Evolutionary conservation across 495 filamentous ascomycete species (phyloP), one percentile per base, ranked within the genome.

Genomic region (Penicillium salamii): DNA sequence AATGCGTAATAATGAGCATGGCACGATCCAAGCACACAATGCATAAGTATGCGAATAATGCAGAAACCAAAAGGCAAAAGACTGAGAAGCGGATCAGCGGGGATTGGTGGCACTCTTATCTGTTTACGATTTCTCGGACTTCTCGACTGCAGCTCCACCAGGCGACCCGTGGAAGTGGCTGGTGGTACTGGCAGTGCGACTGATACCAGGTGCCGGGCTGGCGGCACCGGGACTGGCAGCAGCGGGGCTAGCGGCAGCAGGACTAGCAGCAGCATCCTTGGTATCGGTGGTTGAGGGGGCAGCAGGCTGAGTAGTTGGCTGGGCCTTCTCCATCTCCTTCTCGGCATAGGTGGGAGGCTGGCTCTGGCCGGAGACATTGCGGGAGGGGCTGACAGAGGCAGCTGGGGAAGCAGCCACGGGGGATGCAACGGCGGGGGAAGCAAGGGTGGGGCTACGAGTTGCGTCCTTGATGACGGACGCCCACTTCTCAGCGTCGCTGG

Each of bases 401-500:
- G 54, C 42, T 3, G 40, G 14, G 1, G 39, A 41, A 14, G 14
- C 17, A 26, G 52, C 37, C 0, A 51, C 37, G 14, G 54, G 42
- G 3, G 55, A 50, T 3, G 35, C 45, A 13, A 46, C 49, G 2
- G 37, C 45, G 28, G 42, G 21, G 19, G 50, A 37, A n/a, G 49
- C 2, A 8, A 29, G 28, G 2, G 19, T n/a, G 0, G 65, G 50
- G n/a, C 41, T 48, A 9, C 63, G 58, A 20, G 61, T 67, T 41
- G 59, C 62, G 3, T 74, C 68, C 55, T 69, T 73, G 58, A 96
- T 85, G 42, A 86, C 74, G n/a, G 82, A 76, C 68, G 81, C 88
- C 91, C 91, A 97, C 66, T 87, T 85, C 67, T 84, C 73, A 3
- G 90, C 90, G 52, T 93, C 88, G 18, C 69, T 70, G 12, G 88